Percentiles rank a stretch among this genome's conserved stretches.
Evolutionary conservation across 768 basidiomycete genomes (phyloP).

Genomic region (Lactarius hatsudake): DNA sequence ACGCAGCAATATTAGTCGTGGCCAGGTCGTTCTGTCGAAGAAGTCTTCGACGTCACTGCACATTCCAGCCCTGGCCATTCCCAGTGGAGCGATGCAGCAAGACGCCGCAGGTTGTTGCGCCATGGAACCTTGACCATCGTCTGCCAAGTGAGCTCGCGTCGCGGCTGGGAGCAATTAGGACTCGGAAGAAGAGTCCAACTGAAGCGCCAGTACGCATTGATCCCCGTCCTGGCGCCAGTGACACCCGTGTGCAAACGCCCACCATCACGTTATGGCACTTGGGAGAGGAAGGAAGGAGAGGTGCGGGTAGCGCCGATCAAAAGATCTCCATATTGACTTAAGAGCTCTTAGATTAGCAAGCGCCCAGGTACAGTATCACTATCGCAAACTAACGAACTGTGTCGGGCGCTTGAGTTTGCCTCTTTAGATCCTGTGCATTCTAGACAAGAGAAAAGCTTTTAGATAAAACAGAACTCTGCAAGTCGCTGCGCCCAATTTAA

Average conservation of each 20-base stretch:
- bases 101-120: neutral
- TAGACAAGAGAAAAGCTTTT: neutral
- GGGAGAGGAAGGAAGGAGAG: neutral
- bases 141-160: neutral
- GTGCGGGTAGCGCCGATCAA: neutral
- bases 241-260: neutral
- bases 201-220: neutral
- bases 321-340: neutral
- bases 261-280: neutral
- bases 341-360: neutral
- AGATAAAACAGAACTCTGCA: neutral
- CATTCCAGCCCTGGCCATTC: neutral
- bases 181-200: neutral
- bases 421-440: neutral
- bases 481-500: neutral
- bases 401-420: neutral
- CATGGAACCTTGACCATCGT: neutral
- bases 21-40: neutral
- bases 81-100: neutral
- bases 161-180: neutral
- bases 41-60: neutral
- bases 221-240: no score
- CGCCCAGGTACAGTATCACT: neutral
- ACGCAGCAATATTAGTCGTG: neutral
- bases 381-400: neutral